These are phyloP conservation scores for Adenanthera pavonina DNA, from an alignment of 306 rosid genomes.

Conservation along the genomic window DNA sequence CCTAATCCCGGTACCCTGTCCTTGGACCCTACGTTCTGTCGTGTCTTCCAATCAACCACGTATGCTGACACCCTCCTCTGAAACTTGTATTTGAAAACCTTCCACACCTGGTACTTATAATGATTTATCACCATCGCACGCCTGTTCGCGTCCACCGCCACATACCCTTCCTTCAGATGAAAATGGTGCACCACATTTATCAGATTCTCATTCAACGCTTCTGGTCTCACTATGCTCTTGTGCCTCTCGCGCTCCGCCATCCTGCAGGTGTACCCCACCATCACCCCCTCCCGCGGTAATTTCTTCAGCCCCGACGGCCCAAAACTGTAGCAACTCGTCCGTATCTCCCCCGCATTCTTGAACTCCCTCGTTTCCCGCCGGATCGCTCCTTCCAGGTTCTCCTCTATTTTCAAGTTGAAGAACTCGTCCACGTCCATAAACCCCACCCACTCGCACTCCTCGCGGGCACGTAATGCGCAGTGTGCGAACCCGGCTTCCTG, in stretches of 20 bases:
- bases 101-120: conserved; percentile 89
- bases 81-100: conserved; percentile 82
- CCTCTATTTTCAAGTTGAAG: conserved; percentile 47
- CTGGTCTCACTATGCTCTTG: conserved; percentile 82
- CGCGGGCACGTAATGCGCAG: conserved; percentile 68
- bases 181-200: conserved; percentile 91
- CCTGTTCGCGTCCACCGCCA: conserved; percentile 44
- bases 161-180: conserved; percentile 56
- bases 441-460: conserved; percentile 74
- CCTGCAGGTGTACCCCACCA: conserved; percentile 76
- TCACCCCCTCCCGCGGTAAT: conserved; percentile 62
- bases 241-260: conserved; percentile 61
- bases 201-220: conserved; percentile 61
- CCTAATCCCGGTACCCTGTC: conserved; percentile 89
- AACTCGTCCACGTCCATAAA: conserved; percentile 86
- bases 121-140: conserved; percentile 70
- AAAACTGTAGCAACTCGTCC: conserved; percentile 64
- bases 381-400: conserved; percentile 43
- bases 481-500: conserved; percentile 91
- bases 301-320: conserved; percentile 70
- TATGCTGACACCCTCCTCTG: conserved; percentile 78
- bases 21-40: conserved; percentile 68
- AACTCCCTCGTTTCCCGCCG: conserved; percentile 36
- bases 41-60: conserved; percentile 72
- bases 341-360: conserved; percentile 56